Base-by-base conservation (phyloP, 2,329 filamentous ascomycete species). In the Alternaria gansuensis region DNA sequence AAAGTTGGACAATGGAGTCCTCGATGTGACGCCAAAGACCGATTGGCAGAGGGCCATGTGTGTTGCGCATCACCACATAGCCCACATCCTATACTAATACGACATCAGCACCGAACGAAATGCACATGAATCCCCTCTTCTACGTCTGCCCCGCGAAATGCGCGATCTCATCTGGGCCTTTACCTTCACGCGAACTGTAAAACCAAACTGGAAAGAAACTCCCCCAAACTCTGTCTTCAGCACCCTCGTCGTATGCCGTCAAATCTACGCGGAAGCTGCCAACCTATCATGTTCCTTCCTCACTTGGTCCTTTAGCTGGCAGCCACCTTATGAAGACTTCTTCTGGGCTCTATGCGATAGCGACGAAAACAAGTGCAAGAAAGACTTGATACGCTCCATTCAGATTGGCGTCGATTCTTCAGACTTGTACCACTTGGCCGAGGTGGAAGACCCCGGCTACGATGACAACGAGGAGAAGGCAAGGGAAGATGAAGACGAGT, bases 121-220 rank as follows among this genome's bases (percentile, higher is more conserved):
- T 41, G 33, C 39, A 5, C 3, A 14, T 3, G 8, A 55, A 13
- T 54, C 51, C 3, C 45, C 53, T 26, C 28, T 56, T 7, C 29
- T 56, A 4, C 45, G 53, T n/a, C 29, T 56, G 14, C 53, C 53
- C 5, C 36, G 45, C 10, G 53, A 56, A 29, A 6, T 56, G 14
- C 41, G 53, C 13, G 46, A 56, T 36, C 45, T 43, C 17, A 44
- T 56, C 8, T 56, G 53, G 53, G 29, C 31, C 5, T 21, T 56
- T 34, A 28, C 39, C 4, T 40, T 56, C 17, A 26, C 40, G 13
- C 29, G 17, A 7, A 45, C 40, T 21, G 28, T 23, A 14, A 44
- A 28, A 28, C 39, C 40, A 2, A 14, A 5, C 4, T 13, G 7
- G 17, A 52, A 6, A 23, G 23, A 37, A 37, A 21, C 4, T 13